Percentiles rank a stretch among this genome's conserved stretches.
phyloP scores from a whole-genome alignment of 1,284 basidiomycete species.

The Pyrrhoderma noxium region DNA sequence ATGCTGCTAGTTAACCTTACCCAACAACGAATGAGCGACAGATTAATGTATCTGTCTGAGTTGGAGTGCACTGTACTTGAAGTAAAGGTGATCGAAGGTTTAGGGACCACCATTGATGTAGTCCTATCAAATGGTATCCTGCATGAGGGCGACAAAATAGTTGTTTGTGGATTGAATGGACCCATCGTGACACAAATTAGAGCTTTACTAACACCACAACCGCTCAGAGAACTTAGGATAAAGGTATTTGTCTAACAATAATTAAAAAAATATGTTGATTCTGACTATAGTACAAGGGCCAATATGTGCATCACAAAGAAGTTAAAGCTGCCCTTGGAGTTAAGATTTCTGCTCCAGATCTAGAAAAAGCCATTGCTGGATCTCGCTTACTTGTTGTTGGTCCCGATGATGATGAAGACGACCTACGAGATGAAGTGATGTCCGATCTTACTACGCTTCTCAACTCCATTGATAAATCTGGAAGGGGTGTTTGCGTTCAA shows the following conservation, averaged over 20 bases:
- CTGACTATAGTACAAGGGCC: conserved; percentile 48
- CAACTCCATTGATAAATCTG: conserved; percentile 91
- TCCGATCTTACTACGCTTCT: conserved; percentile 88
- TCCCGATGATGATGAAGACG: conserved; percentile 94
- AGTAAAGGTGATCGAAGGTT: conserved; percentile 97
- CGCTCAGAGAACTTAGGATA: conserved; percentile 91
- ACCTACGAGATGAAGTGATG: conserved; percentile 94
- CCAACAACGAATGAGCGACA: conserved; percentile 96
- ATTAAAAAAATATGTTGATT: no score
- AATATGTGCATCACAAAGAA: conserved; percentile 97
- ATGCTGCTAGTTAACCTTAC: conserved; percentile 96
- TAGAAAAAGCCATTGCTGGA: conserved; percentile 99
- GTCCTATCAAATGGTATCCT: conserved; percentile 94
- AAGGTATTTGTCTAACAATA: conserved; percentile 50
- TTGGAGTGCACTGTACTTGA: conserved; percentile 99
- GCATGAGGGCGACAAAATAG: conserved; percentile 90
- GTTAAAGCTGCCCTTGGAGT: conserved; percentile 98
- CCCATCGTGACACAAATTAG: conserved; percentile 95
- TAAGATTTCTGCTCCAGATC: conserved; percentile 92
- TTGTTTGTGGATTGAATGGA: conserved; percentile 95
- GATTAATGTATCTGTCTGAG: conserved; percentile 97
- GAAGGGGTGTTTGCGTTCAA: conserved; percentile 95
- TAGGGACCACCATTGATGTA: conserved; percentile 98
- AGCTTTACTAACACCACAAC: conserved; percentile 94
- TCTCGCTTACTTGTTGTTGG: conserved; percentile 89